Base-by-base conservation (phyloP, 106 monocot species). In the Platanthera guangdongensis region DNA sequence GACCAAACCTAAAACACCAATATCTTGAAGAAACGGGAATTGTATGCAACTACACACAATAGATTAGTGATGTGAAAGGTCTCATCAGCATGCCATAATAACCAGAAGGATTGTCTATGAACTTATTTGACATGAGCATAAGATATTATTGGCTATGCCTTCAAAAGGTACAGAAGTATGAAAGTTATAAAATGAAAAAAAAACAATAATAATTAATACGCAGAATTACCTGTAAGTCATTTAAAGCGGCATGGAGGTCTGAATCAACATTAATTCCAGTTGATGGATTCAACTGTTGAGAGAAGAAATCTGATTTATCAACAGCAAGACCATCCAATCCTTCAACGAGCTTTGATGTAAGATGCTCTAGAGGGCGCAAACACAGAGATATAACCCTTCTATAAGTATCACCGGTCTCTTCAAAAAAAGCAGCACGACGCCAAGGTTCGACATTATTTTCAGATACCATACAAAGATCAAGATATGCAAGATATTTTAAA, bases 341-440 rank as follows among this genome's bases (percentile, higher is more conserved):
- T 50, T 92, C 89, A 18, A 72, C 80, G 71, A 99, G 69, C 19
- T 77, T 88, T 50, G 89, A 86, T 6, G 88, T 82, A 19, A 99
- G 75, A 74, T 99, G 86, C 54, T 94, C 91, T 30, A 99, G 74
- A 80, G 97, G 94, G 75, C 85, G 89, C 82, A 94, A 93, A 78
- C 91, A 94, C 25, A 77, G 64, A 57, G 83, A 82, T 22, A 94
- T 52, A 51, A 89, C 74, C 85, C 89, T 83, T 83, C 82, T 94
- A 47, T 99, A 99, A 67, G 89, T 99, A 81, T 91, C 91, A 79
- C 91, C 89, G 52, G 87, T 85, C 85, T 94, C 97, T 79, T 99
- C 97, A 57, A 89, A 99, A 78, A 99, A 94, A 3, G 94, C 94
- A 81, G 88, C 97, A 81, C 94, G 79, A 60, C 97, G 91, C 94